Base-by-base conservation (phyloP, 306 rosid species). In the Sicyos edulis region DNA sequence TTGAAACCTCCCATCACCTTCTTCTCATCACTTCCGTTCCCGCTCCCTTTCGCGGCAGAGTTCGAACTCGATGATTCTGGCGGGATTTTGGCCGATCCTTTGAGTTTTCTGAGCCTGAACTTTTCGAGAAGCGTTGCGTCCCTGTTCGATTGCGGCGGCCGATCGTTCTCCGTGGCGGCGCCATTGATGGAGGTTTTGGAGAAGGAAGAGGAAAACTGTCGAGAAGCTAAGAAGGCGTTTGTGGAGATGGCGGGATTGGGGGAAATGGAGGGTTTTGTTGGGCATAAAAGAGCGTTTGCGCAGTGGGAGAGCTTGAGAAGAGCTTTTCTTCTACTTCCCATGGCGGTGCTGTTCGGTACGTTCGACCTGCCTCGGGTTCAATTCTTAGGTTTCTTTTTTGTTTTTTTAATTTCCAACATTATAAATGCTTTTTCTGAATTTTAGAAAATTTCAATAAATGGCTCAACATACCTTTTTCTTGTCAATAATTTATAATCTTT, bases 301-400 rank as follows among this genome's bases (percentile, higher is more conserved):
- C 10, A 26, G 61, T n/a, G 61, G 26, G 58, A 69, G 26, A 67
- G 66, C 57, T 76, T 52, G 32, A 72, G 37, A 40, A 78, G 73
- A 62, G 73, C 73, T 54, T 55, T 78, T 15, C 45, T 54, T 21
- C 65, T 26, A 4, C 68, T 59, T 78, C 81, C 74, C 81, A 78
- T 78, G 77, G 81, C 77, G 72, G 55, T 47, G 72, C 34, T 5
- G 26, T 14, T 7, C 53, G 54, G 71, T 32, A 19, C 26, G 16
- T 62, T 62, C 21, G 22, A 3, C 42, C 64, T 15, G 19, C 54
- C 54, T 51, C 17, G 1, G 54, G 4, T 14, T 51, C 54, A 11
- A 51, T 15, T 51, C 19, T 15, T 51, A 51, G 19, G 19, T 15
- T 2, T 10, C 52, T 0, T 47, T 2, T 44, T 44, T 44, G 2